phyloP scores from a whole-genome alignment of 2,329 filamentous ascomycete species.

The Fusarium tricinctum region DNA sequence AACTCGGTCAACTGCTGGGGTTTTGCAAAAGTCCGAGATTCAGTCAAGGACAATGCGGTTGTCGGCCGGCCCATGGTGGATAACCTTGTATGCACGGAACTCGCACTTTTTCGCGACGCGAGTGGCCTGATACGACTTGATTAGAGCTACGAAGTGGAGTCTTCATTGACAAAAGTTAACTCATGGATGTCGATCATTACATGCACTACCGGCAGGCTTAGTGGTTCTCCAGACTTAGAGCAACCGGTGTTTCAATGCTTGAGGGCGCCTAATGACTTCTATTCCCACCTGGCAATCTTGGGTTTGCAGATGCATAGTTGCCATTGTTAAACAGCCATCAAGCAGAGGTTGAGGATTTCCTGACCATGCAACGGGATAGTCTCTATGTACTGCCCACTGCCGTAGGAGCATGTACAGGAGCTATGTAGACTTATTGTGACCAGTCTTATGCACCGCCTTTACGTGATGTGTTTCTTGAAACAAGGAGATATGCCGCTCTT shows the following conservation, averaged over 20 bases:
- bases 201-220: constrained; percentile 4
- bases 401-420: background rate
- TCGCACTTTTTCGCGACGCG: constrained; percentile 16
- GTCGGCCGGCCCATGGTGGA: constrained; percentile 29
- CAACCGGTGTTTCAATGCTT: background rate
- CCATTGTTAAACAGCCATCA: background rate
- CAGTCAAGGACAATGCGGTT: constrained; percentile 10
- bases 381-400: background rate
- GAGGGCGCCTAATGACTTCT: background rate
- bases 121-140: background rate
- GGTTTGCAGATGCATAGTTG: background rate
- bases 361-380: too few relatives aligned
- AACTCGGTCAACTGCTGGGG: background rate
- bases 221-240: background rate
- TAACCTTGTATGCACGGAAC: constrained; percentile 3
- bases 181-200: constrained; percentile 19
- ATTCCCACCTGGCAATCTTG: background rate
- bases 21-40: background rate
- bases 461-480: background rate
- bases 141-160: constrained; percentile 10
- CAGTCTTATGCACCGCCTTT: background rate
- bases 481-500: background rate
- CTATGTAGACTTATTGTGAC: background rate
- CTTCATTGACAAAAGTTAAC: background rate
- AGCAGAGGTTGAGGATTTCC: background rate